Evolutionary conservation across 805 yeast genomes (phyloP), one percentile per base, ranked within the genome.

Genomic region (Saccharomycopsis vini): DNA sequence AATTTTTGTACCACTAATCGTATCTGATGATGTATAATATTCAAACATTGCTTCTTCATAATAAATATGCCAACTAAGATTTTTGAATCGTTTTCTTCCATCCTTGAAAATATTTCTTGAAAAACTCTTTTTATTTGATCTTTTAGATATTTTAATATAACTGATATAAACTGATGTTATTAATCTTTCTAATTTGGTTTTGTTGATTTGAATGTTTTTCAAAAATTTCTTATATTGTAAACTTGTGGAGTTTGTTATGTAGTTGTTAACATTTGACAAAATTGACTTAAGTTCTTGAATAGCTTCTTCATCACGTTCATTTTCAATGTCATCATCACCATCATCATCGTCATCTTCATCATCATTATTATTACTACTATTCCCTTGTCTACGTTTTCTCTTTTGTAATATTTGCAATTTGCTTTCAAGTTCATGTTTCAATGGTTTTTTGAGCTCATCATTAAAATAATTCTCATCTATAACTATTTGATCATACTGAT

Each of bases 21-120:
- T 19, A 37, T 43, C 39, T 12, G 48, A 36, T 47, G 80, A 69
- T 52, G 75, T 77, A 51, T 68, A 68, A 53, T 73, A 79, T 57
- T 90, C 98, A 66, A 88, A 68, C 57, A 76, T 66, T 0, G 97
- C 95, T 55, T 83, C 81, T 47, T 85, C 90, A 18, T 80, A 79
- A 61, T 73, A 90, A 18, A 90, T 72, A 53, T 86, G 86, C 65
- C 79, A 77, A 0, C 94, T 81, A 34, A 82, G 62, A 9, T 70
- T 73, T 44, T 82, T 72, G 58, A 88, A 87, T 2, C 85, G 67
- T 20, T 67, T 58, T 49, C 97, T 72, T 2, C 95, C 88, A 30
- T 80, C 87, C 40, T 75, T 74, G 26, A 81, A 66, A 3, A 89
- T 90, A 38, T 70, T 68, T 18, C 72, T 32, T 4, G 52, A 40